Base-by-base conservation (phyloP, 169 alveolate species). In the Plasmodium fragile region DNA sequence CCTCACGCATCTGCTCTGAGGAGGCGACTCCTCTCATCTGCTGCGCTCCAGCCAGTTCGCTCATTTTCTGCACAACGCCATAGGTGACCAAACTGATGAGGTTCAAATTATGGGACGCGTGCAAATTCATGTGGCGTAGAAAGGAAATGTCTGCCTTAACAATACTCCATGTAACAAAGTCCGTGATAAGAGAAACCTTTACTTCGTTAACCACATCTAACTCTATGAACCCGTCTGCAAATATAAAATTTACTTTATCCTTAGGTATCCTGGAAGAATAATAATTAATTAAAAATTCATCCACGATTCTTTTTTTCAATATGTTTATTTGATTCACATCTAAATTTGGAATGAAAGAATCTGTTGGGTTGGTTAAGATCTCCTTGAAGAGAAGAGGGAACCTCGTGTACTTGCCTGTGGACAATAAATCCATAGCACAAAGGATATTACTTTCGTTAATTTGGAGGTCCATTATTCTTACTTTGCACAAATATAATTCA, bases 191-290 rank as follows among this genome's bases (percentile, higher is more conserved):
- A n/a, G 32, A 73, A 7, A 84, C 80, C 53, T 22, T 84, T 13
- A 75, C 93, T 73, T 84, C 85, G 16, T 53, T 73, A 22, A 84
- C 78, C 78, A 84, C 78, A 8, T 84, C 93, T 52, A 84, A 39
- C 41, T 84, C 93, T 28, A 84, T 34, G n/a, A 84, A n/a, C 1
- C 93, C 93, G 16, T 84, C 18, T 0, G 93, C 73, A 73, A 84
- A 84, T 10, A 30, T 8, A 84, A 84, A 84, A 73, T 84, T 36
- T 1, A 84, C 93, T 84, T 72, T 84, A 45, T 84, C 53, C 78
- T 84, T 84, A n/a, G 93, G 93, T 49, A 84, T 84, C 13, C 69
- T 84, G 1, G 93, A 84, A 18, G 80, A 32, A 52, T 84, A 84
- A 30, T 84, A 84, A 73, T 84, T 84, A 4, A 84, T 84, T 28